These are phyloP conservation scores for Aspergillus sp. DNA, from an alignment of 2,329 filamentous ascomycete species.

Conservation along the genomic window DNA sequence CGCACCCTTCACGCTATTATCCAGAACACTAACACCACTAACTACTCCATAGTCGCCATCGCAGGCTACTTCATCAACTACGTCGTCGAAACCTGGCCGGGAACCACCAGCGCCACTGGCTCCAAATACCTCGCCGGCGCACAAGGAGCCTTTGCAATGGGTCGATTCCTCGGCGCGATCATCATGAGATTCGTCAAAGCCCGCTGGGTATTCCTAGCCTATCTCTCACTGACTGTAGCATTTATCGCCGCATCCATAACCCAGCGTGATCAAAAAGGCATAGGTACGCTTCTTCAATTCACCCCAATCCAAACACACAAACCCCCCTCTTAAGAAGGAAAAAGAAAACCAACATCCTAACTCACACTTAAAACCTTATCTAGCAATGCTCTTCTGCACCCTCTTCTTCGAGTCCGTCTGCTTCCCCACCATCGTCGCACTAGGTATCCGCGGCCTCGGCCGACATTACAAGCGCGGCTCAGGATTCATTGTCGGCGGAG, in stretches of 20 bases:
- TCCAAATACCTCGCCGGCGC: conserved; percentile 73
- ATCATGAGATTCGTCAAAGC: conserved; percentile 68
- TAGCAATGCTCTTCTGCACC: conserved; percentile 64
- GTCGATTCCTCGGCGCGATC: conserved; percentile 67
- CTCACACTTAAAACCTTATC: not conserved
- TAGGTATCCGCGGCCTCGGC: conserved; percentile 75
- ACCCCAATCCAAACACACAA: not conserved
- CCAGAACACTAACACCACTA: not conserved
- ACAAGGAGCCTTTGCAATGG: conserved; percentile 70
- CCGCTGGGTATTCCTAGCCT: conserved; percentile 70
- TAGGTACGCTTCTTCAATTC: conserved; percentile 31
- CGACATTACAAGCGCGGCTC: conserved; percentile 75
- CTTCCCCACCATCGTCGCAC: conserved; percentile 78
- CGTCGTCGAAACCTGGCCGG: conserved; percentile 60
- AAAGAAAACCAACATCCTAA: not conserved
- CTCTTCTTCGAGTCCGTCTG: conserved; percentile 81
- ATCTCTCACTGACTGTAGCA: conserved; percentile 64
- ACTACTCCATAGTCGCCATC: conserved; percentile 41
- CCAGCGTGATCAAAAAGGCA: conserved; percentile 50
- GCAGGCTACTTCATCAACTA: conserved; percentile 73
- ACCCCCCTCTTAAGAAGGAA: too few relatives aligned
- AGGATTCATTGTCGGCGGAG: conserved; percentile 71
- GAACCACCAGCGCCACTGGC: conserved; percentile 57
- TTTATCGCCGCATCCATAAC: conserved; percentile 56
- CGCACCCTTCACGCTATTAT: not conserved